These are phyloP conservation scores for Zalaria sp. DNA, from an alignment of 2,329 filamentous ascomycete species.

Conservation along the genomic window DNA sequence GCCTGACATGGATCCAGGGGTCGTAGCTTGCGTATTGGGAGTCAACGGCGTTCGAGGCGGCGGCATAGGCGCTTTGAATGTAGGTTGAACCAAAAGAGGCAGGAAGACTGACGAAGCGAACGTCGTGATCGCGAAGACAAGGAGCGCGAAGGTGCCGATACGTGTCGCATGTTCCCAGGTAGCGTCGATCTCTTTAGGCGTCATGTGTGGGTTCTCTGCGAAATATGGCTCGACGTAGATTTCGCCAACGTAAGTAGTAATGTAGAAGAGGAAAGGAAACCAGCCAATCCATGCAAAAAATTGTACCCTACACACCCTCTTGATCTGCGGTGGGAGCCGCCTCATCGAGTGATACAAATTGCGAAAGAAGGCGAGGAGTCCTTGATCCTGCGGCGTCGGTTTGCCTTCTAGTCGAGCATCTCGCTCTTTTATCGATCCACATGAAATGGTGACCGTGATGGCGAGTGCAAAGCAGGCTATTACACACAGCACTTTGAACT, in stretches of 20 bases:
- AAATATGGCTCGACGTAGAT: constrained; percentile 81
- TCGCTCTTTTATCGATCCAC: constrained; percentile 56
- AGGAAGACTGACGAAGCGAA: constrained; percentile 69
- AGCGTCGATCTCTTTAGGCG: constrained; percentile 57
- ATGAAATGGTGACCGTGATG: constrained; percentile 57
- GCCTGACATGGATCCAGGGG: constrained; percentile 13
- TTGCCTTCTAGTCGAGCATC: constrained; percentile 63
- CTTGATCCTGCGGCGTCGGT: constrained; percentile 43
- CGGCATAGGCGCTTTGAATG: constrained; percentile 42
- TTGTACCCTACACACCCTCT: constrained; percentile 53
- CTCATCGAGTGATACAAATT: constrained; percentile 64
- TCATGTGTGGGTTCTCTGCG: constrained; percentile 62
- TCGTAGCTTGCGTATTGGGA: constrained; percentile 15
- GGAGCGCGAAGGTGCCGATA: constrained; percentile 74
- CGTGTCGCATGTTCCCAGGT: constrained; percentile 78
- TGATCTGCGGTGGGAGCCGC: constrained; percentile 67
- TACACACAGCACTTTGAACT: constrained; percentile 85
- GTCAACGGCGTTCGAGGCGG: constrained; percentile 24
- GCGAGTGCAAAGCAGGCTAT: constrained; percentile 65
- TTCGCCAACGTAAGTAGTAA: constrained; percentile 84
- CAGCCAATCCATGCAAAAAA: constrained; percentile 82
- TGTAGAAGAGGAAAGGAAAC: constrained; percentile 82
- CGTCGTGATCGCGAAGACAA: constrained; percentile 78
- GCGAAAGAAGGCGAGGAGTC: constrained; percentile 65
- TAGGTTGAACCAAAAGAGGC: constrained; percentile 73